Evolutionary conservation across 2,329 filamentous ascomycete species (phyloP).

Genomic region (Plenodomus lindquistii): DNA sequence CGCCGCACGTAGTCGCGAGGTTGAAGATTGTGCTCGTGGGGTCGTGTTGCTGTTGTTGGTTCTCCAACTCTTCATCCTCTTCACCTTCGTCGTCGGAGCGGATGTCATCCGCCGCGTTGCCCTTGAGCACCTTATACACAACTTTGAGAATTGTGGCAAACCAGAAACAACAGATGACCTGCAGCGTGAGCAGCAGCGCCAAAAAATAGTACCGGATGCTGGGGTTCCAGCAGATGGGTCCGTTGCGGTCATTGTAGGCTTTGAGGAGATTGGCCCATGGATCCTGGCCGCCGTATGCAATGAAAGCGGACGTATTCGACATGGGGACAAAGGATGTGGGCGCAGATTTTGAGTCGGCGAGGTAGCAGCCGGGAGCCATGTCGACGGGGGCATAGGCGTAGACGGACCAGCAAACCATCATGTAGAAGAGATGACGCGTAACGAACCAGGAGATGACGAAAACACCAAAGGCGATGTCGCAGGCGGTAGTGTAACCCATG

Average conservation of each 20-base stretch:
- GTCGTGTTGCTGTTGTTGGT: conserved; percentile 20
- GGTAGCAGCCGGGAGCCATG: conserved; percentile 73
- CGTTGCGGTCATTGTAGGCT: conserved; percentile 72
- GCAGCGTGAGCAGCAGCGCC: conserved; percentile 73
- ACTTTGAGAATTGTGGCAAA: conserved; percentile 87
- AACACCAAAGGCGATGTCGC: conserved; percentile 80
- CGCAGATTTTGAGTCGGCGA: conserved; percentile 53
- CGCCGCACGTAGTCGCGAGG: conserved; percentile 32
- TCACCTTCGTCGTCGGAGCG: conserved; percentile 85
- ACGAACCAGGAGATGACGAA: conserved; percentile 87
- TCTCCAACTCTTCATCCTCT: conserved; percentile 57
- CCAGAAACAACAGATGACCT: conserved; percentile 82
- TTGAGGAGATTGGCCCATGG: conserved; percentile 66
- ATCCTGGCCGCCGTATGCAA: conserved; percentile 46
- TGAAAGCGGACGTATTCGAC: conserved; percentile 53
- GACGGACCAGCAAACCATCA: conserved; percentile 80
- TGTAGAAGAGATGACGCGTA: conserved; percentile 80
- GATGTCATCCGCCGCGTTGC: conserved; percentile 78
- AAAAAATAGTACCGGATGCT: conserved; percentile 78
- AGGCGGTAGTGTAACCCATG: conserved; percentile 71
- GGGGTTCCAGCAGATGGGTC: conserved; percentile 78
- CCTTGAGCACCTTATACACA: conserved; percentile 76
- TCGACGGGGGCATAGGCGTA: conserved; percentile 65
- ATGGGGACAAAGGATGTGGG: conserved; percentile 51
- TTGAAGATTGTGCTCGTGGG: conserved; percentile 25